Evolutionary conservation across 2,329 filamentous ascomycete species (phyloP).

Genomic region (Thielaviopsis populi): DNA sequence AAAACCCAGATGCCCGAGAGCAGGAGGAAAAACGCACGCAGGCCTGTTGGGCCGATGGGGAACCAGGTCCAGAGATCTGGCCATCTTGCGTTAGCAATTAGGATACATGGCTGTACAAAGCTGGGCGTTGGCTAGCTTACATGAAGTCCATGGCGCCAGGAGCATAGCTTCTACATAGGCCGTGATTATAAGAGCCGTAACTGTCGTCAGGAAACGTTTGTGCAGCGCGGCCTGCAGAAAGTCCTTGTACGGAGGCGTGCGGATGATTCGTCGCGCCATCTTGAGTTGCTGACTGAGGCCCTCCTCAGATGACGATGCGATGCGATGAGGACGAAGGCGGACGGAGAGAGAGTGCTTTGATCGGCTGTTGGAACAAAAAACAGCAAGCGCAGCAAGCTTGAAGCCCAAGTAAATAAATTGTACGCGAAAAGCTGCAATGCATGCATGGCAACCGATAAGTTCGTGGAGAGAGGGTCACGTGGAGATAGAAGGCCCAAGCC

Average conservation of each 20-base stretch:
- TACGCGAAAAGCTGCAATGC: constrained; percentile 15
- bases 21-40: constrained; percentile 63
- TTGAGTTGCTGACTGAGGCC: neutral
- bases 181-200: constrained; percentile 50
- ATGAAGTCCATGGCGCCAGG: constrained; percentile 53
- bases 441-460: constrained; percentile 15
- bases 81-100: constrained; percentile 6
- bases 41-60: constrained; percentile 57
- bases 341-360: neutral
- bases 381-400: neutral
- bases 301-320: neutral
- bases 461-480: constrained; percentile 2
- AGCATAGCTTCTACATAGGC: constrained; percentile 60
- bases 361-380: neutral
- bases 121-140: constrained; percentile 32
- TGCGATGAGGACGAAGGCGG: neutral
- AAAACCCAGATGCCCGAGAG: constrained; percentile 62
- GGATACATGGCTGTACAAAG: neutral
- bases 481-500: neutral
- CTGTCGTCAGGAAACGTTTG: constrained; percentile 68
- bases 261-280: constrained; percentile 21
- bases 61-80: constrained; percentile 77
- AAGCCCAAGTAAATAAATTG: constrained; percentile 15
- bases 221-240: constrained; percentile 82
- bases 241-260: constrained; percentile 60